Conservation (phyloP, 257 asterid genomes). For the Lithospermum erythrorhizon region DNA sequence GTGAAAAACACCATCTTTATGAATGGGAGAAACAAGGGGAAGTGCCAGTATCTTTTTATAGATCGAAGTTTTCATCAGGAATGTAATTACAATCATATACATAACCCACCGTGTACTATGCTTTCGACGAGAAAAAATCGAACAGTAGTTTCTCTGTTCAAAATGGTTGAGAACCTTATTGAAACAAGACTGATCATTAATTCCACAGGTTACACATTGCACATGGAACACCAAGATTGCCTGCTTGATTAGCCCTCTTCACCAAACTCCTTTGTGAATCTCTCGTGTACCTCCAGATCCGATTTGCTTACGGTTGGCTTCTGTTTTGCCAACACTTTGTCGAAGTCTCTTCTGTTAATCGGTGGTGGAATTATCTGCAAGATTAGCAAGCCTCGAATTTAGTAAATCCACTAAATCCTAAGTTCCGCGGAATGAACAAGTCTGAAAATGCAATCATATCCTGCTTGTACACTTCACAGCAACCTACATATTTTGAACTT, state of each 20-base stretch:
- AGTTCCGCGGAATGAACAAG: background rate
- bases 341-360: conserved; percentile 71
- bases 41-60: background rate
- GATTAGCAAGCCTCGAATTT: conserved; percentile 6
- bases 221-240: background rate
- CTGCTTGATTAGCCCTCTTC: conserved; percentile 73
- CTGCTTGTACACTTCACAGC: background rate
- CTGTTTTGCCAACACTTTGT: conserved; percentile 84
- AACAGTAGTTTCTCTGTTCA: background rate
- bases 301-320: conserved; percentile 89
- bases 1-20: background rate
- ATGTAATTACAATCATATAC: background rate
- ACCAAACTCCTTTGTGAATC: conserved; percentile 87
- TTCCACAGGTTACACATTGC: background rate
- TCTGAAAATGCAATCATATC: background rate
- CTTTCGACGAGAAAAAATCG: background rate
- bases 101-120: background rate
- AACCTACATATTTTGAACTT: background rate
- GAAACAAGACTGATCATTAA: background rate
- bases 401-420: background rate
- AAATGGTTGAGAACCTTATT: background rate
- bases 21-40: background rate
- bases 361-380: conserved; percentile 89
- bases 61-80: background rate
- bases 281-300: conserved; percentile 88